A percentile compares a stretch with the other conserved stretches of the same genome.
These are phyloP conservation scores for Monosporascus sp. DNA, from an alignment of 2,329 filamentous ascomycete genomes.

Conservation along the genomic window DNA sequence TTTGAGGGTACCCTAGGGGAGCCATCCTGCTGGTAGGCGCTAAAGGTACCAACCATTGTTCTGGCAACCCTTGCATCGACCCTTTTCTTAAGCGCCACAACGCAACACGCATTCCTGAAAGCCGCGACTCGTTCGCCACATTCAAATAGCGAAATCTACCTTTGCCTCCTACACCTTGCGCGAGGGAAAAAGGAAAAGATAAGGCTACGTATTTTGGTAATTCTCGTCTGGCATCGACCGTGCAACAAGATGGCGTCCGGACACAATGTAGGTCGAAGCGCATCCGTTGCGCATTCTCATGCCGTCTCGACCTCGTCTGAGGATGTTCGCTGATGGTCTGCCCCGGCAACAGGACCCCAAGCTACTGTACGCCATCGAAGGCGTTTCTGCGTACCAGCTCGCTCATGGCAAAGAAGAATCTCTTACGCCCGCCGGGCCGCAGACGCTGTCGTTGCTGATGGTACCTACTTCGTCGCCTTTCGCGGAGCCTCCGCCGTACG, in stretches of 20 bases:
- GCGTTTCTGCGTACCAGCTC: slow-evolving; percentile 88
- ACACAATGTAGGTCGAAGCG: slow-evolving; percentile 34
- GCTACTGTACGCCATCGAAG: slow-evolving; percentile 67
- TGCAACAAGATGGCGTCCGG: slow-evolving; percentile 37
- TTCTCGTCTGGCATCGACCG: neutral
- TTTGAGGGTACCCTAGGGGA: neutral
- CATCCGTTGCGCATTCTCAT: slow-evolving; percentile 1
- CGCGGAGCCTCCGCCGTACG: slow-evolving; percentile 48
- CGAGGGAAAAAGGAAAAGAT: neutral
- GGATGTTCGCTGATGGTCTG: slow-evolving; percentile 4
- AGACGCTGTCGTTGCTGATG: slow-evolving; percentile 92
- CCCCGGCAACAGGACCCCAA: slow-evolving; percentile 49
- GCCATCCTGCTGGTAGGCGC: neutral
- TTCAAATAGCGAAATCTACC: neutral
- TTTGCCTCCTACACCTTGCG: neutral
- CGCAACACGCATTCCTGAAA: neutral
- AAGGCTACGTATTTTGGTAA: neutral
- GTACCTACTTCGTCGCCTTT: slow-evolving; percentile 81
- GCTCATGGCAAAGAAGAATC: slow-evolving; percentile 78
- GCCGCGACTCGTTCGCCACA: neutral
- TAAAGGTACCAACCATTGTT: neutral
- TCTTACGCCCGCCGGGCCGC: slow-evolving; percentile 78
- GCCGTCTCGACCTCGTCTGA: neutral
- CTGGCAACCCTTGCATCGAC: no score
- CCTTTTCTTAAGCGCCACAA: neutral